These are phyloP conservation scores for Helenozyma rhizophorensis DNA, from an alignment of 805 yeast species.

Conservation along the genomic window DNA sequence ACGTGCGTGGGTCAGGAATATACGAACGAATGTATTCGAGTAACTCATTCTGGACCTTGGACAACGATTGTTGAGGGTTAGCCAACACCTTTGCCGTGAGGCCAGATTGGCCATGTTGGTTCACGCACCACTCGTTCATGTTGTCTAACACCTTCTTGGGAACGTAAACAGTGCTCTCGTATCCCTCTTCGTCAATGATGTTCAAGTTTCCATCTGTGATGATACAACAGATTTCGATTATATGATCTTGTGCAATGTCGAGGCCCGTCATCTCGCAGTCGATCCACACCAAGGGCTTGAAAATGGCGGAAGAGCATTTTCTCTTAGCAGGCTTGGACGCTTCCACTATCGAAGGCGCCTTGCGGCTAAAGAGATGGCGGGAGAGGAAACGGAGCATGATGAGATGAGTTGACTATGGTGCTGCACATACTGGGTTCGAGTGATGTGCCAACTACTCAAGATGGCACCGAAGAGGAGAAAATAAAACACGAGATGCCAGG, in stretches of 20 bases:
- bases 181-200: conserved; percentile 65
- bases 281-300: conserved; percentile 73
- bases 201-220: conserved; percentile 81
- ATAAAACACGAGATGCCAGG: no score
- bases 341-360: conserved; percentile 8
- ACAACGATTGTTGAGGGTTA: conserved; percentile 47
- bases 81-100: conserved; percentile 65
- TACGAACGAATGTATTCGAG: conserved; percentile 54
- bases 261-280: conserved; percentile 99
- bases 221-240: conserved; percentile 88
- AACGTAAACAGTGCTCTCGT: conserved; percentile 75
- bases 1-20: conserved; percentile 51
- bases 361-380: conserved; percentile 7
- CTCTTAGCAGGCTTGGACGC: conserved; percentile 8
- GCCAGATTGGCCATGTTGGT: conserved; percentile 76
- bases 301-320: conserved; percentile 8
- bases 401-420: no score
- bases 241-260: conserved; percentile 70
- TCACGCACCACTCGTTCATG: conserved; percentile 87
- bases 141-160: conserved; percentile 55
- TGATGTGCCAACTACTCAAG: no score
- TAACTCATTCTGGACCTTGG: conserved; percentile 63
- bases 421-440: no score
- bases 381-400: conserved; percentile 10
- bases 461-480: no score